Evolutionary conservation across 129 eudicot genomes (phyloP).

Genomic region (Calendula officinalis): DNA sequence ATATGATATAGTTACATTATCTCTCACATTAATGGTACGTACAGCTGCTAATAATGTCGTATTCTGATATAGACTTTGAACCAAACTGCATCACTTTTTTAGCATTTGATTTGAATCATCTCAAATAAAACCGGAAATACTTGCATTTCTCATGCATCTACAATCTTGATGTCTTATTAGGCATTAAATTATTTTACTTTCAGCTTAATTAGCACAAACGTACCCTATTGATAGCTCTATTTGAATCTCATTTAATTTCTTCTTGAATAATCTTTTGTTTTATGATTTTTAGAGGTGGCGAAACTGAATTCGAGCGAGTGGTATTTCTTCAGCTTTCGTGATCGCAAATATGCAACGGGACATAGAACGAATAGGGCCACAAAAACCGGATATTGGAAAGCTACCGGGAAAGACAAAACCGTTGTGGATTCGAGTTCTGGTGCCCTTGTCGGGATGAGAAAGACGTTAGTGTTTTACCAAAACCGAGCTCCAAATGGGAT

Average conservation of each 20-base stretch:
- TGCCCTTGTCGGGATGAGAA: constrained; percentile 74
- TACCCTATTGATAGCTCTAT: constrained; percentile 26
- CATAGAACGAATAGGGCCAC: constrained; percentile 85
- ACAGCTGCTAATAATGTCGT: constrained; percentile 22
- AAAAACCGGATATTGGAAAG: constrained; percentile 86
- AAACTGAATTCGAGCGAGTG: constrained; percentile 83
- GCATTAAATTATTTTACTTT: constrained; percentile 19
- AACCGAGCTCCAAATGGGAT: constrained; percentile 93
- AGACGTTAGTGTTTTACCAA: constrained; percentile 82
- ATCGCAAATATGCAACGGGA: constrained; percentile 92
- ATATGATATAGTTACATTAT: constrained; percentile 19
- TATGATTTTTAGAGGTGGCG: constrained; percentile 58
- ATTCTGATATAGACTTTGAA: constrained; percentile 33
- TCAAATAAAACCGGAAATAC: constrained; percentile 12
- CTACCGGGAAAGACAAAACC: constrained; percentile 81
- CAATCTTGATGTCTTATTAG: constrained; percentile 14
- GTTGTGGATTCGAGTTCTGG: constrained; percentile 59
- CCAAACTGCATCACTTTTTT: constrained; percentile 23
- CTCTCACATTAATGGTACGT: constrained; percentile 29
- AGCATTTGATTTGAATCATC: constrained; percentile 25
- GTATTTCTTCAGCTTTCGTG: constrained; percentile 97
- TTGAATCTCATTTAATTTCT: constrained; percentile 10
- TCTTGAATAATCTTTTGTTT: constrained; percentile 8
- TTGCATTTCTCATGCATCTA: constrained; percentile 12
- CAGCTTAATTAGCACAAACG: constrained; percentile 11